Conservation (phyloP, 345 rosid species). For the Chamaenerion angustifolium region DNA sequence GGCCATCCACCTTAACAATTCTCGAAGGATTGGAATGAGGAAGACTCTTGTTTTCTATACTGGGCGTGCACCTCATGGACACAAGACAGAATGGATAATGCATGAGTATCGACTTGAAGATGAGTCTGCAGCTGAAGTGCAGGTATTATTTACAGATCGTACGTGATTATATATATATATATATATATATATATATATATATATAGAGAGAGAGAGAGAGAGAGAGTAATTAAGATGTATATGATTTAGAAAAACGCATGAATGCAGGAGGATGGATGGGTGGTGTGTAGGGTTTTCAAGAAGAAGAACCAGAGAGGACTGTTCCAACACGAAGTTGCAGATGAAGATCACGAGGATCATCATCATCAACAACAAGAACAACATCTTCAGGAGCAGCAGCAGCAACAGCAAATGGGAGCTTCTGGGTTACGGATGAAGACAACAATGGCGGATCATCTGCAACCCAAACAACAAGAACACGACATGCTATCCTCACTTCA, state of each 20-base stretch:
- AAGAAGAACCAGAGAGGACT: constrained; percentile 61
- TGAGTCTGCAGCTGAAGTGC: constrained; percentile 41
- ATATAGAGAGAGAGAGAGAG: no score
- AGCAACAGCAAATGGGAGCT: not conserved
- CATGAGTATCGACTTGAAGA: constrained; percentile 90
- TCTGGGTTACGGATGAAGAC: not conserved
- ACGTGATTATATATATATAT: no score
- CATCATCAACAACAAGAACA: constrained; percentile 10
- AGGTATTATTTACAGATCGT: not conserved
- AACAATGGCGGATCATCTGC: constrained; percentile 1
- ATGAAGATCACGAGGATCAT: constrained; percentile 19
- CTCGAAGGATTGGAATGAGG: constrained; percentile 85
- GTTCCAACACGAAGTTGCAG: constrained; percentile 13
- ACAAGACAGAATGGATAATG: constrained; percentile 98
- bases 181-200: no score
- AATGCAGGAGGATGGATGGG: constrained; percentile 67
- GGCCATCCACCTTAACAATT: constrained; percentile 58
- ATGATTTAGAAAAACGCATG: no score
- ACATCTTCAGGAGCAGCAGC: no score
- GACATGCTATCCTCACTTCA: constrained; percentile 8
- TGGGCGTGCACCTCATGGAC: constrained; percentile 98
- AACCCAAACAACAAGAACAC: constrained; percentile 15
- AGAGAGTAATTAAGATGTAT: no score
- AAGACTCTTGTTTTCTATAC: constrained; percentile 97
- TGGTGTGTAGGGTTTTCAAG: constrained; percentile 57